phyloP scores from a whole-genome alignment of 148 eudicot genomes.

The Persicaria tinctoria region DNA sequence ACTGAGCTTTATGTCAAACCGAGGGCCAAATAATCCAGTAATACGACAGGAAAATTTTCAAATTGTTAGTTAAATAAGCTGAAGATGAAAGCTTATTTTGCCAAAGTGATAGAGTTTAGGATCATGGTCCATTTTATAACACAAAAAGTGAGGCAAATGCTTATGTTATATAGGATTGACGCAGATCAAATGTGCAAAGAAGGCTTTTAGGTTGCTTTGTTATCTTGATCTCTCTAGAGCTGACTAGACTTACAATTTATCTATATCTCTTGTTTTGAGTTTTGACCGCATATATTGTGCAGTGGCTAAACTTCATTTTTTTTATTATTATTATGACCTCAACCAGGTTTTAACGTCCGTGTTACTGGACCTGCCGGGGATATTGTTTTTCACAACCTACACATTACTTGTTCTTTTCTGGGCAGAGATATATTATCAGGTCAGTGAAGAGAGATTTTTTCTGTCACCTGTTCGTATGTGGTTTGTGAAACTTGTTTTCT shows the following conservation, averaged over 20 bases:
- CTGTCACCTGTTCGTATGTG: slow-evolving; percentile 1
- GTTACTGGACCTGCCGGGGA: slow-evolving; percentile 77
- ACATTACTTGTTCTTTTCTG: slow-evolving; percentile 92
- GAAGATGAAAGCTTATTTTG: background rate
- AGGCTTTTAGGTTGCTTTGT: background rate
- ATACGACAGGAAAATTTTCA: too few relatives aligned
- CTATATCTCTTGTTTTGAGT: background rate
- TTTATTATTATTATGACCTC: background rate
- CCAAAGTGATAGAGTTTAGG: background rate
- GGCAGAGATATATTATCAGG: slow-evolving; percentile 99
- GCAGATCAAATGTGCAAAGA: too few relatives aligned
- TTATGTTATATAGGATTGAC: too few relatives aligned
- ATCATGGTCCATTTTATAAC: background rate
- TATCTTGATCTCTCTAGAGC: background rate
- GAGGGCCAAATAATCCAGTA: background rate
- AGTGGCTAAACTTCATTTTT: background rate
- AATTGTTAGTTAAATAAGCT: background rate
- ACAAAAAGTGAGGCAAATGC: background rate
- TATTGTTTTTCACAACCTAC: slow-evolving; percentile 85
- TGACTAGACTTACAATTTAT: background rate
- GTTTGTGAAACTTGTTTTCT: background rate
- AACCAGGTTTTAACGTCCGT: slow-evolving; percentile 56
- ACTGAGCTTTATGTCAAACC: background rate
- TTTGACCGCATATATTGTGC: background rate
- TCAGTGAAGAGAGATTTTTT: background rate